Conservation (phyloP, 1,284 basidiomycete species). For the Moesziomyces globuligerus region DNA sequence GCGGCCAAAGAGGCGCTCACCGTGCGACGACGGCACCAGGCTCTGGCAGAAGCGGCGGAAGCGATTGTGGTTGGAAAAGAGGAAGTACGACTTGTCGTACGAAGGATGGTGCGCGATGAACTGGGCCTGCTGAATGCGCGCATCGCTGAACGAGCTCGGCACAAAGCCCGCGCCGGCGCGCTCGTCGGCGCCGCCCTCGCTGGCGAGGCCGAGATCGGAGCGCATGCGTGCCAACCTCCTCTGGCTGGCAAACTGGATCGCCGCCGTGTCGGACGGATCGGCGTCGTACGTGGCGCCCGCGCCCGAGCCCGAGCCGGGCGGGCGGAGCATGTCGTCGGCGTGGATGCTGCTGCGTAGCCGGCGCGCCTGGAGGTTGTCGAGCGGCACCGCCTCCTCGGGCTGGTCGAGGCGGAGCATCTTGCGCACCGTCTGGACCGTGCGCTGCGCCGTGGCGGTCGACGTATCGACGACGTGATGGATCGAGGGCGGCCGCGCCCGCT, state of each 20-base stretch:
- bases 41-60: slow-evolving; percentile 84
- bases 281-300: slow-evolving; percentile 26
- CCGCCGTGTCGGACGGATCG: slow-evolving; percentile 57
- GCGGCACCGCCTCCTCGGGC: slow-evolving; percentile 74
- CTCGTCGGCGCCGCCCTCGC: slow-evolving; percentile 27
- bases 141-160: slow-evolving; percentile 73
- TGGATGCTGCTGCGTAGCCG: slow-evolving; percentile 52
- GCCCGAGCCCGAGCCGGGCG: background rate
- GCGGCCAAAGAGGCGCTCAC: slow-evolving; percentile 75
- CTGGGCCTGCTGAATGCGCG: slow-evolving; percentile 82
- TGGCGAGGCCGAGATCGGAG: slow-evolving; percentile 56
- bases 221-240: slow-evolving; percentile 72
- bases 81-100: slow-evolving; percentile 90
- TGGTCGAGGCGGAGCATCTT: slow-evolving; percentile 71
- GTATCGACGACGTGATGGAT: slow-evolving; percentile 32
- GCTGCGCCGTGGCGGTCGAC: slow-evolving; percentile 34
- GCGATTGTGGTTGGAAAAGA: slow-evolving; percentile 83
- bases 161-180: slow-evolving; percentile 48
- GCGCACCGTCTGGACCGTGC: slow-evolving; percentile 43
- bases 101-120: slow-evolving; percentile 89
- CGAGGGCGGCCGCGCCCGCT: slow-evolving; percentile 22
- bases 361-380: slow-evolving; percentile 68
- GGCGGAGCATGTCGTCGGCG: slow-evolving; percentile 39
- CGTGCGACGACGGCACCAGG: slow-evolving; percentile 82
- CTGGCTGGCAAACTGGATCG: slow-evolving; percentile 72